Conservation (phyloP, 768 basidiomycete species). For the Hypholoma sublateritium region DNA sequence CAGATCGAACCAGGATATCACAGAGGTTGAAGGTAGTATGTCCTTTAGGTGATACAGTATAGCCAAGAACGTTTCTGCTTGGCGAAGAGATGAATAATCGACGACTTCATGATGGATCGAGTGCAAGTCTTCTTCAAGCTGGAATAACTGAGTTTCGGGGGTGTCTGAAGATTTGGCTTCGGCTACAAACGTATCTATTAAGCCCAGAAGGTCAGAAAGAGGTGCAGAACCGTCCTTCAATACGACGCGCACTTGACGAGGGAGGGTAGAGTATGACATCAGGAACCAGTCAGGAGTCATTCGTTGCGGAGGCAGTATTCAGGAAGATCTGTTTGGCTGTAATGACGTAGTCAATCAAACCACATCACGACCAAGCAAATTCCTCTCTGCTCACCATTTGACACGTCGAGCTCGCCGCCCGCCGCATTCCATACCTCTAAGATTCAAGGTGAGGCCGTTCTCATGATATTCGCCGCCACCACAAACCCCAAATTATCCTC, state of each 20-base stretch:
- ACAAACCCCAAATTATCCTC: neutral
- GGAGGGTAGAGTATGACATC: slow-evolving; percentile 21
- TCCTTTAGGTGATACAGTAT: slow-evolving; percentile 63
- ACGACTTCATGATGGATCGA: slow-evolving; percentile 59
- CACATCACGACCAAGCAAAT: slow-evolving; percentile 31
- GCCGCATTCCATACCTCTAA: slow-evolving; percentile 17
- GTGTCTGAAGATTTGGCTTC: slow-evolving; percentile 50
- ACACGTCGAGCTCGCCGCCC: slow-evolving; percentile 37
- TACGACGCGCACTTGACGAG: slow-evolving; percentile 52
- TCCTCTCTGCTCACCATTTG: slow-evolving; percentile 30
- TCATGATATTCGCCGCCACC: slow-evolving; percentile 12
- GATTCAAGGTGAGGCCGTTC: slow-evolving; percentile 29
- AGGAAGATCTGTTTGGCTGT: slow-evolving; percentile 9
- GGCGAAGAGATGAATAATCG: slow-evolving; percentile 60
- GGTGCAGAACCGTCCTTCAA: slow-evolving; percentile 56
- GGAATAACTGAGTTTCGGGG: slow-evolving; percentile 39
- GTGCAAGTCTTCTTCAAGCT: slow-evolving; percentile 70
- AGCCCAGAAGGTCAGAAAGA: slow-evolving; percentile 46
- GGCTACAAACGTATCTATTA: slow-evolving; percentile 56
- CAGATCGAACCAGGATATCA: slow-evolving; percentile 85
- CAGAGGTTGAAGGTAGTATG: slow-evolving; percentile 59
- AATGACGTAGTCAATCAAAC: slow-evolving; percentile 23
- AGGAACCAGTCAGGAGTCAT: slow-evolving; percentile 13
- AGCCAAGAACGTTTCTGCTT: slow-evolving; percentile 66
- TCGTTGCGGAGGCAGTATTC: slow-evolving; percentile 9